Percentiles rank a stretch among this genome's conserved stretches.
These are phyloP conservation scores for Russula griseocarnosa DNA, from an alignment of 768 basidiomycete species.

Conservation along the genomic window DNA sequence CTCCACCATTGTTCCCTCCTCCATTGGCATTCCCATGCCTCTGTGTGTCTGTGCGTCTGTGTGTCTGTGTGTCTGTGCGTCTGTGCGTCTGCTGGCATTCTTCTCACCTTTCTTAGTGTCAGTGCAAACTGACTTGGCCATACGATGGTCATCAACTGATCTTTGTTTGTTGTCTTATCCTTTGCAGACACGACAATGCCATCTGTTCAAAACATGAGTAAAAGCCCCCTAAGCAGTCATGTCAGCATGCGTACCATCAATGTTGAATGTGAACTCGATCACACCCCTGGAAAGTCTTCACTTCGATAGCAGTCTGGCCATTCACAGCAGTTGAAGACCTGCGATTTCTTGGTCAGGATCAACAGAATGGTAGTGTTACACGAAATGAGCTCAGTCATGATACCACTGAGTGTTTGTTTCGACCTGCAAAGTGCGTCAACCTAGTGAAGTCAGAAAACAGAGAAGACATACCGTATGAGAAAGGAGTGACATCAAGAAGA, in stretches of 20 bases:
- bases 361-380: conserved; percentile 99
- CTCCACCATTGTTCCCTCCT: no score
- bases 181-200: conserved; percentile 97
- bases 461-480: conserved; percentile 75
- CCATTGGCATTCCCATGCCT: no score
- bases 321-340: conserved; percentile 97
- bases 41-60: no score
- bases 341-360: conserved; percentile 99
- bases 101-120: no score
- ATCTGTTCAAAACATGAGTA: conserved; percentile 42
- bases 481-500: conserved; percentile 90
- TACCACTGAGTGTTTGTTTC: conserved; percentile 98
- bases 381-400: conserved; percentile 98
- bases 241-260: conserved; percentile 61
- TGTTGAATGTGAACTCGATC: conserved; percentile 95
- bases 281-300: conserved; percentile 99
- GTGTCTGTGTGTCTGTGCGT: no score
- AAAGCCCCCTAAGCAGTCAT: background rate
- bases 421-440: conserved; percentile 38
- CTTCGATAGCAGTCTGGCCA: conserved; percentile 98
- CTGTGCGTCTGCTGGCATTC: no score
- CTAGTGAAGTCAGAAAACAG: background rate
- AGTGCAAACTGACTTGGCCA: no score
- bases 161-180: conserved; percentile 87
- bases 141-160: conserved; percentile 96